Conservation (phyloP, 192 early-diverging fungal genomes). For the Podila clonocystis region DNA sequence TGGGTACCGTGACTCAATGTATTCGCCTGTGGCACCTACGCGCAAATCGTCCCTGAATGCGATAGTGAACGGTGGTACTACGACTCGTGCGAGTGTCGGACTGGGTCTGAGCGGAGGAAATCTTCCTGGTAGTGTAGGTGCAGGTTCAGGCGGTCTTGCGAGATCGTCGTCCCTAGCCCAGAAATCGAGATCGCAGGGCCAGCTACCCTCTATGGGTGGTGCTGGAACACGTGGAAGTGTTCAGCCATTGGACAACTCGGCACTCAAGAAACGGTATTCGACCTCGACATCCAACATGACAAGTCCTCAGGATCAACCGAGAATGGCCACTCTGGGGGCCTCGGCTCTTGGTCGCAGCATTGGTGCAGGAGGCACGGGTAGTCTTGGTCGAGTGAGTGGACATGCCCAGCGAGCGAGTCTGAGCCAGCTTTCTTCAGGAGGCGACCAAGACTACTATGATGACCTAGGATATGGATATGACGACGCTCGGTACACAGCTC, state of each 20-base stretch:
- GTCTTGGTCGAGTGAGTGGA: too few species aligned
- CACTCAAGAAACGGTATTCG: constrained; percentile 1
- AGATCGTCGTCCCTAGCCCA: background rate
- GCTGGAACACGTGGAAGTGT: background rate
- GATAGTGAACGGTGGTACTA: background rate
- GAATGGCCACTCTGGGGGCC: background rate
- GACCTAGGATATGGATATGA: background rate
- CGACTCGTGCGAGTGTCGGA: background rate
- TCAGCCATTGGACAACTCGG: background rate
- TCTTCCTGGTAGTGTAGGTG: background rate
- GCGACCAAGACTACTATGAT: background rate
- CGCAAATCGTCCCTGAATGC: constrained; percentile 9
- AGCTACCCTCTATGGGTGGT: background rate
- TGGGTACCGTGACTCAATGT: background rate
- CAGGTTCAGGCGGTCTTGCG: background rate
- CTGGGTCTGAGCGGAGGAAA: background rate
- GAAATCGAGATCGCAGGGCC: constrained; percentile 1
- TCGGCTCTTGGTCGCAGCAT: background rate
- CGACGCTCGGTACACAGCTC: background rate
- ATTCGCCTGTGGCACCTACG: background rate
- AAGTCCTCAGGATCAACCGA: background rate
- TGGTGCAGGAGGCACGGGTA: background rate
- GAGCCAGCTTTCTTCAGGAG: background rate
- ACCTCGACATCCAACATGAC: background rate
- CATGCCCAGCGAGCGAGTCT: too few species aligned